Base-by-base conservation (phyloP, 2,329 filamentous ascomycete species). In the Nemania abortiva region DNA sequence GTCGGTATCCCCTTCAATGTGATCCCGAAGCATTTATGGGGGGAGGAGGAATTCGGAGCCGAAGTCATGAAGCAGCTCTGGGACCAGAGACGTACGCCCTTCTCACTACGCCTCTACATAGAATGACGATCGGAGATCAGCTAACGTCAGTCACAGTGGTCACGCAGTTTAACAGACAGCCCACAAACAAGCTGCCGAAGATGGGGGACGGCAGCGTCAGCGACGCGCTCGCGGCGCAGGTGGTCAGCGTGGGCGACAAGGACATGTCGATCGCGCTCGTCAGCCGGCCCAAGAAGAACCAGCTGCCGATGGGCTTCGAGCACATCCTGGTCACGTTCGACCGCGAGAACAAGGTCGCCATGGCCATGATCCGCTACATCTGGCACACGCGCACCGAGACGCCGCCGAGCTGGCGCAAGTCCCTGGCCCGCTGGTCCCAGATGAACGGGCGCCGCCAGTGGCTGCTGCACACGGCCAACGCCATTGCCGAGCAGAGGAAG, bases 241-340 rank as follows among this genome's bases (percentile, higher is more conserved):
- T 74, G 6, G 63, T 72, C 6, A 71, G 69, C 29, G 62, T 70
- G 18, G 70, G 64, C 27, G 63, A 68, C 3, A 70, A 63, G 20
- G 66, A 71, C 53, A 73, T 74, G 73, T 70, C 71, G 2, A 39
- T 73, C 10, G 69, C 71, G 5, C 59, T 72, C 59, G 69, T 72
- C 6, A 74, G 68, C 42, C 68, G 68, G 59, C 68, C 70, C 0
- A 55, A 37, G 47, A 66, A 56, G 65, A 72, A 70, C 24, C 68
- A 68, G 63, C 63, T 70, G 18, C 70, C 70, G 20, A 61, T 66
- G 57, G 70, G 70, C 50, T 70, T 70, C 39, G 70, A 72, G 57
- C 68, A 70, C 47, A 65, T 72, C 47, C 47, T 66, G 59, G 63
- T 68, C 50, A 56, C 54, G 7, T 70, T 72, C 47, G 65, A 72